Base-by-base conservation (phyloP, 139 green algal genomes). In the Chlorella sp. region DNA sequence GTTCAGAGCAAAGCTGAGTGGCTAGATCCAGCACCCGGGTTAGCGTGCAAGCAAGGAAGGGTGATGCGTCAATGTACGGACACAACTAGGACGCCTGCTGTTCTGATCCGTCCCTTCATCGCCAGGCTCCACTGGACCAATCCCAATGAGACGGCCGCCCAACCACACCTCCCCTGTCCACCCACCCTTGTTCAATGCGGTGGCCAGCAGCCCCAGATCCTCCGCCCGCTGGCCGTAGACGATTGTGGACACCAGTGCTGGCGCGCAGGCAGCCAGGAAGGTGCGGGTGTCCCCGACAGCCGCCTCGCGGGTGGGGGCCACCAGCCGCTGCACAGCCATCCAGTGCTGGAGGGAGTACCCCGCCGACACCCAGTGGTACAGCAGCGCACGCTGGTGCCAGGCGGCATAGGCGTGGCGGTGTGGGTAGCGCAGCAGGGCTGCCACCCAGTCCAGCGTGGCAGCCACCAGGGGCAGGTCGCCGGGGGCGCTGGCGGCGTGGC, bases 391-490 rank as follows among this genome's bases (percentile, higher is more conserved):
- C 74, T 78, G 60, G 63, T 91, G 86, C 71, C 69, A 85, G 39
- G 41, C 39, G 18, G 56, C 62, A 28, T 90, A 89, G 68, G 82
- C 76, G 21, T 69, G 74, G 28, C 79, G 65, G 78, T 57, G n/a
- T 2, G 88, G 73, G 80, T 92, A 92, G 56, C 39, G 51, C 56
- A 93, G 86, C 9, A 32, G 57, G 0, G 5, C 39, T 21, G 86
- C 86, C 51, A 88, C 13, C 67, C 56, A 76, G 60, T 90, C 81
- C 21, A 93, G 63, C 15, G 72, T 82, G 44, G 73, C 75, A 18
- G 26, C 69, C 4, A 82, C 88, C 15, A 91, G 69, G 0, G 36
- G 26, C n/a, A 83, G 34, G 30, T 89, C 57, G 28, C 13, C 3
- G 9, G 74, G 34, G 2, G 56, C 39, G 16, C 32, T 16, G 2